Base-by-base conservation (phyloP, 768 basidiomycete species). In the Lactarius pseudohatsudake region DNA sequence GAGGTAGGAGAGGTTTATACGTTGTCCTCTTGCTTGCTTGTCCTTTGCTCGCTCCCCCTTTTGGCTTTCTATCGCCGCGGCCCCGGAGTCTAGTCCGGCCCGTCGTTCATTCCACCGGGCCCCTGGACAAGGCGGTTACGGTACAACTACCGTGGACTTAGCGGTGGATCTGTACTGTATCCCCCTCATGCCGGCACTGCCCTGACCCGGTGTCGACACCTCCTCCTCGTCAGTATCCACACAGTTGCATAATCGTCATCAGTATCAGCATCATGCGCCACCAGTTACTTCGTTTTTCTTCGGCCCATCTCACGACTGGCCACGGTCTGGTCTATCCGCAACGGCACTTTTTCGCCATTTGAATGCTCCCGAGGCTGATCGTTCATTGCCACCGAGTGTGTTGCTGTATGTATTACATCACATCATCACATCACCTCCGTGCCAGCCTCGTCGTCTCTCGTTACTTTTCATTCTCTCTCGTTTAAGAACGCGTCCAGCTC, bases 401-500 rank as follows among this genome's bases (percentile, higher is more conserved):
- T 26, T n/a, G 32, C 28, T 26, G 15, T 20, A 45, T 61, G 20
- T 38, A 57, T 66, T 22, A 65, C 40, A 65, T 60, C 59, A 65
- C 59, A 61, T 56, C 50, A 65, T 55, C 64, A 65, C 59, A 61
- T 56, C 45, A 56, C 20, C 34, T 22, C 22, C 18, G 13, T 28
- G 43, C 56, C 22, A 20, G n/a, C 22, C 34, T 22, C 47, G 10
- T 41, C 41, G 6, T 50, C 38, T 40, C 61, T 43, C 28, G 53
- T 38, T 20, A 38, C 15, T 34, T 57, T 28, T 67, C 26, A 67
- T 18, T 64, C 66, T 61, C 68, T 61, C 28, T 81, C 80, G 32
- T 84, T 85, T 69, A 91, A 75, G 76, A 93, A 93, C 18, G 88
- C 87, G 38, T 94, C 92, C 57, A 94, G 78, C 72, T 94, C 92